Evolutionary conservation across 2,329 filamentous ascomycete species (phyloP).

Genomic region (Fusarium sp.): DNA sequence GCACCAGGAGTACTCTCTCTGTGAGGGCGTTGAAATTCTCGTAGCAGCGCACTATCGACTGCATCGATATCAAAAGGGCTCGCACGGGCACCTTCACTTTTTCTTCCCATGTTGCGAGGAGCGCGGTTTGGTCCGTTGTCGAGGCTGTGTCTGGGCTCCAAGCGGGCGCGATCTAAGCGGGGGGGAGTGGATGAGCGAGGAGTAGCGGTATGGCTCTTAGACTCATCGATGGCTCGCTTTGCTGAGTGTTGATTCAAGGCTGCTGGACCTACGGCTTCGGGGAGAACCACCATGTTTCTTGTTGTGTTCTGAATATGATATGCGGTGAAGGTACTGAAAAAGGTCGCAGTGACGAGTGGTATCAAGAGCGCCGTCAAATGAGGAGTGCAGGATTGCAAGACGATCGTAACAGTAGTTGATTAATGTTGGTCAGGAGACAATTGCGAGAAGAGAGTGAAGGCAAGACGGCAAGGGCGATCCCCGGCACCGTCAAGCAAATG

Average conservation of each 20-base stretch:
- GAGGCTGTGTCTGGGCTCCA: slow-evolving; percentile 57
- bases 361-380: slow-evolving; percentile 14
- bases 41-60: slow-evolving; percentile 64
- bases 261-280: slow-evolving; percentile 47
- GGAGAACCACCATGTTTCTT: slow-evolving; percentile 53
- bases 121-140: slow-evolving; percentile 53
- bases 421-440: slow-evolving; percentile 4
- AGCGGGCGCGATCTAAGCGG: slow-evolving; percentile 57
- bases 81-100: slow-evolving; percentile 54
- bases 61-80: slow-evolving; percentile 62
- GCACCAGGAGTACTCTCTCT: slow-evolving; percentile 65
- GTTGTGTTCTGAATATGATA: slow-evolving; percentile 23
- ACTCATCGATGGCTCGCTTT: slow-evolving; percentile 52
- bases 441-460: slow-evolving; percentile 28
- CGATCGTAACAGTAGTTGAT: slow-evolving; percentile 15
- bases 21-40: slow-evolving; percentile 64
- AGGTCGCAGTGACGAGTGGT: slow-evolving; percentile 20
- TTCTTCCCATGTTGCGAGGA: slow-evolving; percentile 53
- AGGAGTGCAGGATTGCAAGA: slow-evolving; percentile 15
- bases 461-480: slow-evolving; percentile 43
- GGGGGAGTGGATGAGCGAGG: slow-evolving; percentile 60
- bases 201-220: slow-evolving; percentile 51
- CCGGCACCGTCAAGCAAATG: slow-evolving; percentile 45
- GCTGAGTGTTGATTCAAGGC: slow-evolving; percentile 50
- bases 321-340: slow-evolving; percentile 2